Base-by-base conservation (phyloP, 2,329 filamentous ascomycete genomes). In the Xylaria sp. region DNA sequence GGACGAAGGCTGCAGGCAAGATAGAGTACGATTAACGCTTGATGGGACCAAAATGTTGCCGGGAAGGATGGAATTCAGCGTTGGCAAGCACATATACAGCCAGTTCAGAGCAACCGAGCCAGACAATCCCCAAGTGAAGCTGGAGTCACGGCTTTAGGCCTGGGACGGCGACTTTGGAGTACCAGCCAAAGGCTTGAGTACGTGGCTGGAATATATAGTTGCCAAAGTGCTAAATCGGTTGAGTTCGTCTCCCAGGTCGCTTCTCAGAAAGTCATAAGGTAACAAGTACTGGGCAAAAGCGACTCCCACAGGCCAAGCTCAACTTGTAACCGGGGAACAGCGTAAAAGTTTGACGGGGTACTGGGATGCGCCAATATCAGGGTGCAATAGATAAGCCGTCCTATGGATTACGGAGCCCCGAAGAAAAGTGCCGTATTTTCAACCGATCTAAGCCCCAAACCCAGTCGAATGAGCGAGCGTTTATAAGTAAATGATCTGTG, bases 1-100 rank as follows among this genome's bases (percentile, higher is more conserved):
- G 50, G 60, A 51, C 54, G 57, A 46, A 41, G 57, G 25, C 32
- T n/a, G 63, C 56, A 46, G 61, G 52, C 46, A 60, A 54, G 48
- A 65, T 34, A 10, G 23, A n/a, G 54, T 51, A 50, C 37, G 57
- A 69, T 65, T 13, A 63, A 60, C 46, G 57, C 48, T 57, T 59
- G 20, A 44, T 52, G 54, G 12, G 57, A 52, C 15, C 39, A 39
- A 15, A 48, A 1, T 48, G 13, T 25, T 28, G 62, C 15, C 6
- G 39, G 57, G 51, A 25, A n/a, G 51, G 46, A 39, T 32, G 25
- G 12, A 52, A 66, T 66, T 56, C 63, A 51, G 20, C 65, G 34
- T 41, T 44, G 46, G 57, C 28, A 46, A 28, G 20, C 41, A 20
- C 37, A 58, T 61, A 32, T 39, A 34, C n/a, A n/a, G 37, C 51